phyloP scores from a whole-genome alignment of 164 flowering plant species.

The Tetracentron sinense region DNA sequence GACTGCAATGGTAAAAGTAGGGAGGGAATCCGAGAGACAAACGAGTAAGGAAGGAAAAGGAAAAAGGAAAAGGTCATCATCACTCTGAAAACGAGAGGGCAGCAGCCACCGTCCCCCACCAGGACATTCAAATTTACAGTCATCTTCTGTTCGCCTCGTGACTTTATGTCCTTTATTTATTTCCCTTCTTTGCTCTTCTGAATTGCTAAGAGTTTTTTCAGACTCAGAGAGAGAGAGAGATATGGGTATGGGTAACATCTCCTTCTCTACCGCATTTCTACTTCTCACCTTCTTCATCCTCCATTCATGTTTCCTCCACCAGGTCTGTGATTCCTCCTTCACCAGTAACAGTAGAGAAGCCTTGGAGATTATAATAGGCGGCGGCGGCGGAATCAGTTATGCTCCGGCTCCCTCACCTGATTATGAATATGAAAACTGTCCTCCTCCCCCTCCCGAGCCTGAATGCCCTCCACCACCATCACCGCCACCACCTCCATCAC shows the following conservation, averaged over 20 bases:
- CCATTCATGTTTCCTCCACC: slow-evolving; percentile 9
- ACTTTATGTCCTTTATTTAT: not conserved
- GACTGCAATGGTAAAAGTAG: too few species aligned
- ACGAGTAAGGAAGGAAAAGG: too few species aligned
- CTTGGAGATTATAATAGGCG: not conserved
- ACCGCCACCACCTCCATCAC: not conserved
- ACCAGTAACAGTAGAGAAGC: too few species aligned
- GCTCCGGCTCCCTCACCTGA: too few species aligned
- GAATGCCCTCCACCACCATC: not conserved
- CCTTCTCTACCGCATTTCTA: slow-evolving; percentile 9
- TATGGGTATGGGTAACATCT: not conserved
- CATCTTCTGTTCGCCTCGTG: too few species aligned
- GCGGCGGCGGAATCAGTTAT: not conserved
- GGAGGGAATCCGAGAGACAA: too few species aligned
- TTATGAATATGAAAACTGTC: not conserved
- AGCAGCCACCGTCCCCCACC: not conserved
- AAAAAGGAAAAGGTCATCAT: too few species aligned
- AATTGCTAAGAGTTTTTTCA: not conserved
- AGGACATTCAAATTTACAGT: not conserved
- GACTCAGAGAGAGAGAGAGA: not conserved
- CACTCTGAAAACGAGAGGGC: not conserved
- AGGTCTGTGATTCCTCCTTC: slow-evolving; percentile 5
- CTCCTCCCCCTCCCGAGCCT: not conserved
- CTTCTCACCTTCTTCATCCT: not conserved
- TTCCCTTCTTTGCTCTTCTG: not conserved